These are phyloP conservation scores for Thelonectria rubi DNA, from an alignment of 2,329 filamentous ascomycete species.

Conservation along the genomic window DNA sequence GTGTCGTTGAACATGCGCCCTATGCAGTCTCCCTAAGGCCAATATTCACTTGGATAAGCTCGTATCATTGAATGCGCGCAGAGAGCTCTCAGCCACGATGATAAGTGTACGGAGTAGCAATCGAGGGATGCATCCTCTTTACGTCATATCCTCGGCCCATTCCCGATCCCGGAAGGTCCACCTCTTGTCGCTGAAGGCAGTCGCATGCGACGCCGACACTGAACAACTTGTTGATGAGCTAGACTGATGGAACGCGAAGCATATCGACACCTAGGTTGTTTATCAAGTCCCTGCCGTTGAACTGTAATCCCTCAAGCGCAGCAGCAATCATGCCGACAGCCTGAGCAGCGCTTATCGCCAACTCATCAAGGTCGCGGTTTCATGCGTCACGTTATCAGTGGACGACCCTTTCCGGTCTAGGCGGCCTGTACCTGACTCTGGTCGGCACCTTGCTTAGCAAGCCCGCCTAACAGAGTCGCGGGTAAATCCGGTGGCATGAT, in stretches of 20 bases:
- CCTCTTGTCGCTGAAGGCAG: neutral
- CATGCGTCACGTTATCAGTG: conserved; percentile 39
- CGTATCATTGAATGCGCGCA: conserved; percentile 2
- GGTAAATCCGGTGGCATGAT: neutral
- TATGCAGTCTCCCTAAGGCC: neutral
- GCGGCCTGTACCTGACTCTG: conserved; percentile 17
- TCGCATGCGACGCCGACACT: neutral
- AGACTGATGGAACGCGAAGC: too few species aligned
- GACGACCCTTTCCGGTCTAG: conserved; percentile 21
- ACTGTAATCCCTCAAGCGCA: neutral
- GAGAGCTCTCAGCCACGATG: conserved; percentile 5
- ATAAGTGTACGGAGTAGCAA: too few species aligned
- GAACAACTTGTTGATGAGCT: neutral
- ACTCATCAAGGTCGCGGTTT: conserved; percentile 38
- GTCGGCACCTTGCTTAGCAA: conserved; percentile 24
- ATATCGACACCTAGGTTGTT: too few species aligned
- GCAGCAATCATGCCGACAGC: conserved; percentile 22
- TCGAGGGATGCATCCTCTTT: conserved; percentile 10
- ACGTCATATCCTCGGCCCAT: conserved; percentile 20
- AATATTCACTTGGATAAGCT: neutral
- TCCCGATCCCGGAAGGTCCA: conserved; percentile 12
- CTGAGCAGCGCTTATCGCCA: conserved; percentile 34
- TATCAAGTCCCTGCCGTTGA: too few species aligned
- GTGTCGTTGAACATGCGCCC: neutral
- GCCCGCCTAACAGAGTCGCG: conserved; percentile 27